phyloP scores from a whole-genome alignment of 2,329 filamentous ascomycete species.

The Colletotrichum somersetense region DNA sequence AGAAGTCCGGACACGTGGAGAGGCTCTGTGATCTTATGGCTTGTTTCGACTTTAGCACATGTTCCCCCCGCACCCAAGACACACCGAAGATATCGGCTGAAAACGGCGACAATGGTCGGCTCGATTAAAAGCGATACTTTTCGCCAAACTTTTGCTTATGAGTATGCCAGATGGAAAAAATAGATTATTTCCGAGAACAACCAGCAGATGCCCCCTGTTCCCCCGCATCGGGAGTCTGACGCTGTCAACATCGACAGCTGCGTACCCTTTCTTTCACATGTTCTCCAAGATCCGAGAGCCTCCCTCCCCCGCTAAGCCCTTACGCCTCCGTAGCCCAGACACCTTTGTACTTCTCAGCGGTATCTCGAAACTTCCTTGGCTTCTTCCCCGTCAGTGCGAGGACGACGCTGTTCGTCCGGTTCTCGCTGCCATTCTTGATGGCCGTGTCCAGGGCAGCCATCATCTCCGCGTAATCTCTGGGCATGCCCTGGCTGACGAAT shows the following conservation, averaged over 20 bases:
- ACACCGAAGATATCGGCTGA: slow-evolving; percentile 26
- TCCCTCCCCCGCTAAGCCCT: too few relatives aligned
- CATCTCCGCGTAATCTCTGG: slow-evolving; percentile 49
- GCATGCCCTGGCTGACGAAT: slow-evolving; percentile 46
- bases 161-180: not conserved
- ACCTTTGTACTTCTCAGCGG: slow-evolving; percentile 20
- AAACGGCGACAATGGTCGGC: slow-evolving; percentile 17
- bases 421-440: slow-evolving; percentile 53
- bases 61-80: slow-evolving; percentile 27
- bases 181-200: not conserved
- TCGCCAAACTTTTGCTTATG: not conserved
- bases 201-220: not conserved
- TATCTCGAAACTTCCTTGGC: slow-evolving; percentile 44
- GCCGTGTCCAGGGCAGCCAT: slow-evolving; percentile 51
- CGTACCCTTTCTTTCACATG: not conserved
- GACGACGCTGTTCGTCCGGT: slow-evolving; percentile 52
- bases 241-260: not conserved
- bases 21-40: slow-evolving; percentile 37
- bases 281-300: not conserved
- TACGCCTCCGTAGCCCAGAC: slow-evolving; percentile 18
- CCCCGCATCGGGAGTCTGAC: not conserved
- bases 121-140: slow-evolving; percentile 22
- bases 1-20: not conserved
- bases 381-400: slow-evolving; percentile 50
- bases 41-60: slow-evolving; percentile 37